Percentiles rank a stretch among this genome's conserved stretches.
phyloP scores from a whole-genome alignment of 1,284 basidiomycete species.

The Cronartium ribicola region DNA sequence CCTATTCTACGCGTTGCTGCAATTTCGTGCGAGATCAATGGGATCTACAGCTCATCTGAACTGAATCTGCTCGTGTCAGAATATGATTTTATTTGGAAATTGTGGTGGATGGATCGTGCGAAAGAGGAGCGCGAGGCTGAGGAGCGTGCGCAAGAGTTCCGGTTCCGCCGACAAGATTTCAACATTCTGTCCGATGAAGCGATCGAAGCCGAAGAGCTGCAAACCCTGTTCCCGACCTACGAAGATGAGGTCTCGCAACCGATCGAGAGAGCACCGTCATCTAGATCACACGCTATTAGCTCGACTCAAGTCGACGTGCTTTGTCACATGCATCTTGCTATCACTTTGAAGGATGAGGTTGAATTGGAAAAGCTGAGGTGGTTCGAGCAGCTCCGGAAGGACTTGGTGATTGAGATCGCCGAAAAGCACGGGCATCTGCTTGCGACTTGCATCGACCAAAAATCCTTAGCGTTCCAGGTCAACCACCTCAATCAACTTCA shows the following conservation, averaged over 20 bases:
- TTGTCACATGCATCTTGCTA: slow-evolving; percentile 29
- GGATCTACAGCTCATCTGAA: slow-evolving; percentile 53
- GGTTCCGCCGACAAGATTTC: slow-evolving; percentile 62
- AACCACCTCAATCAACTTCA: slow-evolving; percentile 15
- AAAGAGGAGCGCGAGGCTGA: slow-evolving; percentile 64
- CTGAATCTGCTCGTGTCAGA: slow-evolving; percentile 46
- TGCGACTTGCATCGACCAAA: slow-evolving; percentile 15
- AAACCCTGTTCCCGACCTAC: slow-evolving; percentile 47
- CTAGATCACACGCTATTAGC: background rate
- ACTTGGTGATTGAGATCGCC: slow-evolving; percentile 18
- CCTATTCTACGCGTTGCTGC: slow-evolving; percentile 60
- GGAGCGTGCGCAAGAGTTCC: slow-evolving; percentile 73
- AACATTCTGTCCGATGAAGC: slow-evolving; percentile 64
- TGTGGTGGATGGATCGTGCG: slow-evolving; percentile 78
- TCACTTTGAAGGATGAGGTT: background rate
- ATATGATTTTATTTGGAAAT: slow-evolving; percentile 69
- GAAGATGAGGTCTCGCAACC: slow-evolving; percentile 49
- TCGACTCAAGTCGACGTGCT: slow-evolving; percentile 7
- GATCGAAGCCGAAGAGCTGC: slow-evolving; percentile 48
- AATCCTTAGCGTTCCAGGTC: slow-evolving; percentile 26
- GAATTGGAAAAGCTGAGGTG: background rate
- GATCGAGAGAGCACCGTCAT: background rate
- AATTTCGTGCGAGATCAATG: slow-evolving; percentile 55
- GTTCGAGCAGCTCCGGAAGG: slow-evolving; percentile 27
- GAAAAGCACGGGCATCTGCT: slow-evolving; percentile 22